phyloP scores from a whole-genome alignment of 1,284 basidiomycete species.

The Boletellus deceptivus region DNA sequence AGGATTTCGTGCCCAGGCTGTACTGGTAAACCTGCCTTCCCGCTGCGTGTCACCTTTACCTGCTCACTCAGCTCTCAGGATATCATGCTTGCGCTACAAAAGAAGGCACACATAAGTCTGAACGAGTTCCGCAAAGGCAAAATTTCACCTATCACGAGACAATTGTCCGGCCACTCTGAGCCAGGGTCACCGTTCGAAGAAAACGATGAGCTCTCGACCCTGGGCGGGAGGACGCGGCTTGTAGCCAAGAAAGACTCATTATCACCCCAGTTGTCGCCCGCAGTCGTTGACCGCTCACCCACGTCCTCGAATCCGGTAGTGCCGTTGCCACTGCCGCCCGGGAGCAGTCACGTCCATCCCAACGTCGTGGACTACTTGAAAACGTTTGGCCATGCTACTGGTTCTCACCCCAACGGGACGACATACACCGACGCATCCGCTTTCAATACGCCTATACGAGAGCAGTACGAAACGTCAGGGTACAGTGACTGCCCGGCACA shows the following conservation, averaged over 20 bases:
- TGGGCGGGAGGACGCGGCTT: constrained; percentile 70
- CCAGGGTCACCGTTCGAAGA: constrained; percentile 52
- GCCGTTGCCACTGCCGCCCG: constrained; percentile 49
- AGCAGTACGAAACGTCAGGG: constrained; percentile 27
- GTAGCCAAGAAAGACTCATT: constrained; percentile 59
- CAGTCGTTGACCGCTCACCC: constrained; percentile 61
- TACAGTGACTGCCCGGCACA: constrained; percentile 26
- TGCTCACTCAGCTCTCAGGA: constrained; percentile 31
- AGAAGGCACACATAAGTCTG: constrained; percentile 64
- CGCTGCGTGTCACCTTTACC: not conserved
- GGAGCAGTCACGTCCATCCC: constrained; percentile 48
- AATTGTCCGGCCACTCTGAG: constrained; percentile 41
- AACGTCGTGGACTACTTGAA: constrained; percentile 64
- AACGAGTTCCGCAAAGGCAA: constrained; percentile 62
- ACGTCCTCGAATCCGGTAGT: constrained; percentile 64
- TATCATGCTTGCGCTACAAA: constrained; percentile 44
- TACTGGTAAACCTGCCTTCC: constrained; percentile 49
- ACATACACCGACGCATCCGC: constrained; percentile 25
- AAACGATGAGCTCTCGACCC: constrained; percentile 66
- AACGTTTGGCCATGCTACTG: constrained; percentile 50
- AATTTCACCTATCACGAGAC: constrained; percentile 45
- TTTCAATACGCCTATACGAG: constrained; percentile 29
- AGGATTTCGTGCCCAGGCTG: constrained; percentile 66
- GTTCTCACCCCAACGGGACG: constrained; percentile 24
- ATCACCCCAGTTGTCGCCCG: constrained; percentile 49